Conservation (phyloP, 2,329 filamentous ascomycete genomes). For the Penicillium hesseltinei region DNA sequence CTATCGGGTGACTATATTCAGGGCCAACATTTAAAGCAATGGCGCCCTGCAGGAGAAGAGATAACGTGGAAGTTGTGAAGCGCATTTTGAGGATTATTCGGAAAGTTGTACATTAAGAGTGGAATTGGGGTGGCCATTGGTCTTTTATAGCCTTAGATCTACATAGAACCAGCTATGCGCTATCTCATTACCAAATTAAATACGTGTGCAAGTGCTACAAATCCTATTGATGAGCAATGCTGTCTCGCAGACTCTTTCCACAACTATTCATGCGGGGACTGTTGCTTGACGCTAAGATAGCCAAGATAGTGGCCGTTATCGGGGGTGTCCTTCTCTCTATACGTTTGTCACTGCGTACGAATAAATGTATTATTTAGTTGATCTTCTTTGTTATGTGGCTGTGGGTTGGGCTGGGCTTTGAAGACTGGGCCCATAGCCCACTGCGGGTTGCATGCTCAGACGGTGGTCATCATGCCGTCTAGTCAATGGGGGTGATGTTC, state of each 20-base stretch:
- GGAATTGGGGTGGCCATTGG: neutral
- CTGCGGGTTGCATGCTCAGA: too few species aligned
- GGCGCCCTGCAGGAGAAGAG: neutral
- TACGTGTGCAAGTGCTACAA: neutral
- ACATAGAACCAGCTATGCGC: neutral
- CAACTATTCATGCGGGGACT: neutral
- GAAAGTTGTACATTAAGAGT: neutral
- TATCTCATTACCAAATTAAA: neutral
- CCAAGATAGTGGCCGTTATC: neutral
- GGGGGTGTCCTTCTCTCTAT: neutral
- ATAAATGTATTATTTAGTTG: neutral
- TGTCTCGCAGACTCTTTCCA: conserved; percentile 1
- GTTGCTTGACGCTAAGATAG: neutral
- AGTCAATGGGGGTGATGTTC: too few species aligned
- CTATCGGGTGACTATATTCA: conserved; percentile 23
- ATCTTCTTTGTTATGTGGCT: too few species aligned
- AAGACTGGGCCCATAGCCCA: too few species aligned
- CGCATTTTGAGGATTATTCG: neutral
- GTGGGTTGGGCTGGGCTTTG: too few species aligned
- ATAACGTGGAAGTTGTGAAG: neutral
- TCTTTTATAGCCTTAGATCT: neutral
- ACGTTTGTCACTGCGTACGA: neutral
- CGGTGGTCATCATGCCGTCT: too few species aligned
- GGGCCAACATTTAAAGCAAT: conserved; percentile 21
- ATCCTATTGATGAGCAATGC: neutral